phyloP scores from a whole-genome alignment of 306 rosid genomes.

The Pachyrhizus erosus region DNA sequence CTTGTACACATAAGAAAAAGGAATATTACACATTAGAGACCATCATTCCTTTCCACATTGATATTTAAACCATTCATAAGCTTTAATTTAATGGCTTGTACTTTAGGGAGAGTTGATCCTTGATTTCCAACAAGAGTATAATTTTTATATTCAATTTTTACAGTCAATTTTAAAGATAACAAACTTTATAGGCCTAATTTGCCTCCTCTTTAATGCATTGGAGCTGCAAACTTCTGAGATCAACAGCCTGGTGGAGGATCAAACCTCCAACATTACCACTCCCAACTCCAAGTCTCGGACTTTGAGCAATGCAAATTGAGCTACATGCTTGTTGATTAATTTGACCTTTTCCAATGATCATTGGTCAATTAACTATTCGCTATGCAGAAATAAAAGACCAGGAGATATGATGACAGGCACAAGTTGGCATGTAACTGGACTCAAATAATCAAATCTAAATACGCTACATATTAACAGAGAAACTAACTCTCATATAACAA shows the following conservation, averaged over 20 bases:
- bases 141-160: neutral
- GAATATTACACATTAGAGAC: no score
- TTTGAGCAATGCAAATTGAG: neutral
- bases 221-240: neutral
- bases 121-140: neutral
- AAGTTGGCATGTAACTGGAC: neutral
- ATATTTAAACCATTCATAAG: constrained; percentile 7
- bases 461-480: neutral
- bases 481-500: no score
- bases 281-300: neutral
- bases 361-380: neutral
- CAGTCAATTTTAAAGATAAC: neutral
- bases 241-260: neutral
- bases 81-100: neutral
- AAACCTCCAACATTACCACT: neutral
- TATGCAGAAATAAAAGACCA: neutral
- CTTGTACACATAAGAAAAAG: neutral
- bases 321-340: constrained; percentile 19
- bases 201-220: neutral
- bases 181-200: neutral
- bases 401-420: no score
- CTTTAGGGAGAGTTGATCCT: neutral
- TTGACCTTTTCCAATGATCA: neutral
- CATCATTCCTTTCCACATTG: neutral
- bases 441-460: constrained; percentile 11